Base-by-base conservation (phyloP, 1,284 basidiomycete genomes). In the Ceratobasidium sp. region DNA sequence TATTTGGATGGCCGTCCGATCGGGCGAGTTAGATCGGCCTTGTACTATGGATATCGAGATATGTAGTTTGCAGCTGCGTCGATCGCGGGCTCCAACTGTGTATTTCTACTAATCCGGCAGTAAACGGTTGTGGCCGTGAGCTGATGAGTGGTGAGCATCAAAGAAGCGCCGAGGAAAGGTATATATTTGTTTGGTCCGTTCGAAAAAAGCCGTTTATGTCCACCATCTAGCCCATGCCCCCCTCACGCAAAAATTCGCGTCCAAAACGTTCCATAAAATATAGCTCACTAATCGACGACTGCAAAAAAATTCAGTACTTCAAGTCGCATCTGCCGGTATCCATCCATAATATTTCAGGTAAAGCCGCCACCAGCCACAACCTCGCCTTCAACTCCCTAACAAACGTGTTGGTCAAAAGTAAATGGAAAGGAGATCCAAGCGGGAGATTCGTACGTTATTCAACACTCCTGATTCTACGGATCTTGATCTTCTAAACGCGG, bases 251-350 rank as follows among this genome's bases (percentile, higher is more conserved):
- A 49, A 58, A 56, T 56, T 18, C 49, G n/a, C n/a, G n/a, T 46
- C 44, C 6, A 20, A 51, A 39, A 40, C 20, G 33, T 40, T 12
- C 49, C n/a, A 28, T 18, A 69, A 64, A 44, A 15, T 73, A 61
- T 63, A n/a, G n/a, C 26, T 9, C 53, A 1, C 60, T 73, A 15
- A 73, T 28, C 13, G 60, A 73, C 49, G 58, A 73, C 23, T 42
- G 42, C 23, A 73, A 73, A 46, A 73, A 73, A 64, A 18, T 73
- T 13, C 20, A 40, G 28, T 73, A 73, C 44, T 73, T 63, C 28
- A 61, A 49, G 33, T 51, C 71, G 12, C 60, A 46, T 56, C 49
- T 73, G 7, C 56, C 39, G 39, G 28, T 12, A 15, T 44, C 23
- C 15, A 23, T 73, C n/a, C 40, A 51, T 18, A 49, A n/a, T 33